Evolutionary conservation across 2,329 filamentous ascomycete species (phyloP), one percentile per base, ranked within the genome.

Genomic region (Scedosporium minutisporum): DNA sequence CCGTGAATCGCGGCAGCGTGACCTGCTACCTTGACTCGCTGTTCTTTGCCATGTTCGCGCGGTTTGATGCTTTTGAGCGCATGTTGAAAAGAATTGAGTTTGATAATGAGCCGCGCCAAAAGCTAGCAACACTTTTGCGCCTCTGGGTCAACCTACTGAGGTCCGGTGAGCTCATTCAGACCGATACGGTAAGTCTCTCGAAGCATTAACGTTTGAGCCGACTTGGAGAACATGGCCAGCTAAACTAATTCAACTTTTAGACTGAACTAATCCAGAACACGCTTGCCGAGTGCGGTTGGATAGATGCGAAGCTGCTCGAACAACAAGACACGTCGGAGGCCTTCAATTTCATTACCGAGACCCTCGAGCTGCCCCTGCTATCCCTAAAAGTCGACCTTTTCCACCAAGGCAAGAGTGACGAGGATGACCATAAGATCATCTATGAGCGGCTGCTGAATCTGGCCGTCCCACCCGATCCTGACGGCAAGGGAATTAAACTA

Each of bases 301-400:
- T 83, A 67, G 92, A 96, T 63, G 93, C 93, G 57, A 82, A 83
- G 23, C 76, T 83, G 63, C 71, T 90, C n/a, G 83, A 87, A 68
- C 95, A 97, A 71, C 95, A 99, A 75, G 95, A 99, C 73, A 91
- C 91, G 0, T 97, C 95, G 0, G 95, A 99, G 74, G 93, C 93
- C 1, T 97, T 97, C 71, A 90, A 88, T 0, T 97, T 97, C 72
- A 92, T 99, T 66, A 96, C 93, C 0, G 93, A 92, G 67, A 91
- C 88, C 23, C 81, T 99, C 21, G 88, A 96, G 68, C 76, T 97
- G 16, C 95, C 95, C 6, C 80, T 97, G 1, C 82, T 97, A 27
- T 93, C 93, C 0, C 76, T 97, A 44, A 96, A 96, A 71, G 93
- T 97, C 78, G 93, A 97, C 71, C 86, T 97, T 14, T 97, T 93